Base-by-base conservation (phyloP, 1,284 basidiomycete genomes). In the Fistulina hepatica region DNA sequence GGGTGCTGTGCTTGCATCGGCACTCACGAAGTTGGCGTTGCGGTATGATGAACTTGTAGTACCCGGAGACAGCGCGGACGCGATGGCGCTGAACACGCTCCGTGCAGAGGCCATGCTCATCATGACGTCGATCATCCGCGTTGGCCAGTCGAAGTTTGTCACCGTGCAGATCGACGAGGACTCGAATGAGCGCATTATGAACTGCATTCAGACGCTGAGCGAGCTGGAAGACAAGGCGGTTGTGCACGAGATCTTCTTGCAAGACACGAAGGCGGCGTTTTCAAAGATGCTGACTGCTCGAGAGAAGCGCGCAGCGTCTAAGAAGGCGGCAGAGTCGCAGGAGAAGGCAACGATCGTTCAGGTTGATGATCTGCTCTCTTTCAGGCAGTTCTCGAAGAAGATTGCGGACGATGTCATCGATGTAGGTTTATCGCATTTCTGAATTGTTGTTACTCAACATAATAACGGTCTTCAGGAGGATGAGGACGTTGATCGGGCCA, bases 31-130 rank as follows among this genome's bases (percentile, higher is more conserved):
- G 63, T 73, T 99, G 20, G 83, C 95, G 8, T 67, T 97, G 32
- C 75, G 93, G 17, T 90, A 82, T 55, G 65, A 73, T 15, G 76
- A 84, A 46, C 59, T 76, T 21, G n/a, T n/a, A n/a, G n/a, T n/a
- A n/a, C n/a, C n/a, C n/a, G n/a, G n/a, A n/a, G n/a, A n/a, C n/a
- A 66, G 71, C 3, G 52, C 56, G 15, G 82, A 91, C 48, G 56
- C 57, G 13, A 60, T 64, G 37, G 68, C 73, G 24, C 67, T 75
- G 36, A 92, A 93, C 50, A 65, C 73, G 7, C 61, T 97, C 8
- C 76, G 85, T 20, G 94, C 94, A 13, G 94, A 98, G 81, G 81
- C 91, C 3, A 97, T 98, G 88, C 71, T 98, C 42, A 92, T 98
- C 56, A 97, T 99, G 94, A 84, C 91, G 2, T 95, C 90, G 12